Base-by-base conservation (phyloP, 2,329 filamentous ascomycete species). In the Beauveria asiatica region DNA sequence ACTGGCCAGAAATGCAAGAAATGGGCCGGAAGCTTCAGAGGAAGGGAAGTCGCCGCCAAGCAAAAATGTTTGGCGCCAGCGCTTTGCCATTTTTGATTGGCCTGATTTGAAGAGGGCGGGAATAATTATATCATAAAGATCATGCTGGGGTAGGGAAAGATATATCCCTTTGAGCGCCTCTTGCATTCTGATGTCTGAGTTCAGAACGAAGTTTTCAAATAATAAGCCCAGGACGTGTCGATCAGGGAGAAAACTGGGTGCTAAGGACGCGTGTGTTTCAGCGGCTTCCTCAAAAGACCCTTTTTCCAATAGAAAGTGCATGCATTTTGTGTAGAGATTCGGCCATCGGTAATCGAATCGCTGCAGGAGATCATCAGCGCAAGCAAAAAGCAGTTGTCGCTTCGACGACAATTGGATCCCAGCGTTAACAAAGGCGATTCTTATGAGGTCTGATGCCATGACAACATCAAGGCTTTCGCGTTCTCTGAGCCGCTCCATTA, bases 81-180 rank as follows among this genome's bases (percentile, higher is more conserved):
- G 63, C 10, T 69, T 70, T 7, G 81, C 81, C 17, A 78, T 63
- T 2, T 65, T 65, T 1, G 77, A 76, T 39, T 74, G 69, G 1
- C 81, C 81, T n/a, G 72, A 69, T 5, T 73, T 68, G 64, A 78
- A 83, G 2, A 84, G 70, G 55, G 76, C 69, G 3, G 82, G 80
- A n/a, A 84, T 73, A 8, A 84, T 59, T 21, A 71, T 68, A 64
- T 83, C 80, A 65, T 84, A 84, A 0, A 83, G 64, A 11, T 68
- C 64, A 46, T 74, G 78, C 50, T 78, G 72, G 2, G 66, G 66
- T 50, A 74, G 79, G 19, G 72, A 71, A 9, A 72, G 66, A 62
- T 84, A 84, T 10, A 84, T 69, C 16, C 71, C 68, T 46, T 70
- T 72, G 8, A 84, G 69, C 2, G 73, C 73, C 10, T 70, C 69